These are phyloP conservation scores for Orychophragmus violaceus DNA, from an alignment of 345 rosid genomes.

Conservation along the genomic window DNA sequence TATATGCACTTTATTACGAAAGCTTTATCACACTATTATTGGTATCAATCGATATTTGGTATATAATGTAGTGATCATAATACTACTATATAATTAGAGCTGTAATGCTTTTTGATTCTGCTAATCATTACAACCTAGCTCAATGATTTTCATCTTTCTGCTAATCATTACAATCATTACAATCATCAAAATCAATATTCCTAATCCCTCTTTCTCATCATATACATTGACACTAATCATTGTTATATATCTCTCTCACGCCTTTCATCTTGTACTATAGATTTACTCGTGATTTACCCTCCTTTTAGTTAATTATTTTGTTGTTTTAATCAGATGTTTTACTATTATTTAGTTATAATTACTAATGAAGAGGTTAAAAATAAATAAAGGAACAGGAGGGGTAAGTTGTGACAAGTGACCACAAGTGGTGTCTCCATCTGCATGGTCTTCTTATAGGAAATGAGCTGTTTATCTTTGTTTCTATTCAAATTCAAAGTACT, in stretches of 20 bases:
- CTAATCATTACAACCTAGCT: not conserved
- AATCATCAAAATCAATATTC: conserved; percentile 8
- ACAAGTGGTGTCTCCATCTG: conserved; percentile 26
- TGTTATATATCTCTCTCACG: not conserved
- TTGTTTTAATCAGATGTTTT: not conserved
- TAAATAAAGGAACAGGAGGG: not conserved
- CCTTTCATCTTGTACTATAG: not conserved
- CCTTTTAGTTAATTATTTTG: not conserved
- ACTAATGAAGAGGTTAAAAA: not conserved
- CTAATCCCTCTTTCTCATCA: conserved; percentile 17
- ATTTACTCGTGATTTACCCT: not conserved
- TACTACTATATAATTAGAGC: not conserved
- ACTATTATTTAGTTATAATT: conserved; percentile 9
- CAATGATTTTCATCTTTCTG: not conserved
- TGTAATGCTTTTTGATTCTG: conserved; percentile 11
- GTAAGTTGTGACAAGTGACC: conserved; percentile 19
- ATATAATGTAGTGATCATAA: not conserved
- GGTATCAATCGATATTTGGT: conserved; percentile 1
- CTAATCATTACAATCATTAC: conserved; percentile 24
- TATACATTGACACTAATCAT: conserved; percentile 21
- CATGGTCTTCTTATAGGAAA: conserved; percentile 18
- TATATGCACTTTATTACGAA: not conserved
- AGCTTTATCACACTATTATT: conserved; percentile 17
- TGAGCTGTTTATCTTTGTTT: conserved; percentile 32
- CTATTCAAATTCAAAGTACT: conserved; percentile 8